Percentiles rank a stretch among this genome's conserved stretches.
These are phyloP conservation scores for Auricularia heimuer DNA, from an alignment of 768 basidiomycete genomes.

Conservation along the genomic window DNA sequence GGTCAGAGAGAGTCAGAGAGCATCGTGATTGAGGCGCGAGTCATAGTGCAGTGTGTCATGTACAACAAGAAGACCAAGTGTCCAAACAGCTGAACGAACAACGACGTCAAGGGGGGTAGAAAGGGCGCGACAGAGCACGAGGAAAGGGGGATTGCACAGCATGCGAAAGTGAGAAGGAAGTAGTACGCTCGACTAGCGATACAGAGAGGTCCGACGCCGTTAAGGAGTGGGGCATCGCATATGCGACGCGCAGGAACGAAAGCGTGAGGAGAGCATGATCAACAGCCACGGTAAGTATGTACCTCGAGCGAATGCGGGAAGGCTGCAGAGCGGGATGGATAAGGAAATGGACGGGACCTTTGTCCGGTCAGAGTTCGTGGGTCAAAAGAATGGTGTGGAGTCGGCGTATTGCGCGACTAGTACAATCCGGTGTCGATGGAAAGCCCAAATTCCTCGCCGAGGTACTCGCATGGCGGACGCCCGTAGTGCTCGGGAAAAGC, in stretches of 20 bases:
- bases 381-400: background rate
- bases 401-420: background rate
- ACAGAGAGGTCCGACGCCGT: background rate
- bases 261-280: background rate
- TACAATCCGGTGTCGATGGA: background rate
- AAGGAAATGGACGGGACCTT: background rate
- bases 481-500: background rate
- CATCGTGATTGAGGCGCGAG: no score
- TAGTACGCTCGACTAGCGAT: background rate
- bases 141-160: background rate
- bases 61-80: no score
- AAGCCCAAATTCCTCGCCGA: background rate
- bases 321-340: no score
- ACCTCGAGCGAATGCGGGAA: background rate
- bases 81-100: no score
- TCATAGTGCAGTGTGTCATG: no score
- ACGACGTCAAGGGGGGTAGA: no score
- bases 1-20: no score
- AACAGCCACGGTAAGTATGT: background rate
- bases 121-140: background rate
- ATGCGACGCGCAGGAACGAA: background rate
- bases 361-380: background rate
- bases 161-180: background rate
- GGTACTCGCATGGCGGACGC: background rate
- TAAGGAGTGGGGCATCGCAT: background rate